Percentiles rank a stretch among this genome's conserved stretches.
Evolutionary conservation across 2,329 filamentous ascomycete species (phyloP).

Genomic region (Ciborinia camelliae): DNA sequence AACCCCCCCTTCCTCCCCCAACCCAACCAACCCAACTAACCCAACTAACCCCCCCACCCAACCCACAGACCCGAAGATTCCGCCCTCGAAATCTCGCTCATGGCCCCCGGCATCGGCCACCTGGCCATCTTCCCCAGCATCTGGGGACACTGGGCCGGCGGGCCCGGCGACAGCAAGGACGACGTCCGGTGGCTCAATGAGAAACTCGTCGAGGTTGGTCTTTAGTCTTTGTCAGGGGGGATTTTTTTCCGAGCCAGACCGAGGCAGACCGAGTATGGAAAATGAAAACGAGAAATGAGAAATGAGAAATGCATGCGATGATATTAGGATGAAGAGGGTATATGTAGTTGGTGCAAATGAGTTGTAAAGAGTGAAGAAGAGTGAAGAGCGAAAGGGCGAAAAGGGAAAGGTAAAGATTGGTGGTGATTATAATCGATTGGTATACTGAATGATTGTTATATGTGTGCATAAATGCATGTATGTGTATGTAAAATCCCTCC

Average conservation of each 20-base stretch:
- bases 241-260: too few relatives aligned
- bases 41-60: not conserved
- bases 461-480: not conserved
- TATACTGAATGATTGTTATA: not conserved
- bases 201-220: conserved; percentile 31
- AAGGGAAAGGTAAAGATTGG: too few relatives aligned
- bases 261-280: too few relatives aligned
- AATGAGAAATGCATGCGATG: not conserved
- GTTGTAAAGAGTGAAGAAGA: not conserved
- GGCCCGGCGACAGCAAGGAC: conserved; percentile 66
- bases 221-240: conserved; percentile 16
- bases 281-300: too few relatives aligned
- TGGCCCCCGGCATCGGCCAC: conserved; percentile 56
- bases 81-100: conserved; percentile 64
- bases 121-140: conserved; percentile 56
- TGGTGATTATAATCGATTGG: not conserved
- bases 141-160: conserved; percentile 66
- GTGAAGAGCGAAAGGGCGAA: too few relatives aligned
- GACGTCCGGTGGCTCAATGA: conserved; percentile 71
- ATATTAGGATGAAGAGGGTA: not conserved
- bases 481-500: not conserved
- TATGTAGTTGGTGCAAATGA: not conserved
- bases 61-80: conserved; percentile 68
- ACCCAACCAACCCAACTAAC: too few relatives aligned
- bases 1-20: too few relatives aligned